Evolutionary conservation across 108 stramenopile species (phyloP).

Genomic region (Pseudonitzschia pungens): DNA sequence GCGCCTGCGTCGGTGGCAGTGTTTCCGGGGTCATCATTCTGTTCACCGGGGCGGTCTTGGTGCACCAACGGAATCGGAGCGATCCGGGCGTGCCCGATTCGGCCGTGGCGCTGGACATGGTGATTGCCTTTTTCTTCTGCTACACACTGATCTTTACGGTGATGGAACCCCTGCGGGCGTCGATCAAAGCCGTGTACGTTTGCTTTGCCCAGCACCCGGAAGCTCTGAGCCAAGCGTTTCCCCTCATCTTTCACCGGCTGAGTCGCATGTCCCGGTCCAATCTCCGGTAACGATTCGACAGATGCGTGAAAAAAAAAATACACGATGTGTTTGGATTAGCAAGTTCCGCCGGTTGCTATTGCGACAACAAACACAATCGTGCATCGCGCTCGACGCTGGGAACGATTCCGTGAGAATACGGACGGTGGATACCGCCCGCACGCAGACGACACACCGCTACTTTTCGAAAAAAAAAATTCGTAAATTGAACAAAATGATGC

Average conservation of each 20-base stretch:
- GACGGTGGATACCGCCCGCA: no score
- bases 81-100: slow-evolving; percentile 37
- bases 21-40: slow-evolving; percentile 65
- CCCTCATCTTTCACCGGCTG: slow-evolving; percentile 79
- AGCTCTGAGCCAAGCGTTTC: slow-evolving; percentile 77
- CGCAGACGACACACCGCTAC: no score
- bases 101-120: slow-evolving; percentile 58
- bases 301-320: no score
- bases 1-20: slow-evolving; percentile 59
- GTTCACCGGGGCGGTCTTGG: slow-evolving; percentile 56
- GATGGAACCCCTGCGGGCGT: slow-evolving; percentile 82
- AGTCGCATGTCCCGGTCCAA: slow-evolving; percentile 72
- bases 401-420: no score
- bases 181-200: slow-evolving; percentile 82
- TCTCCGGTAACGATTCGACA: slow-evolving; percentile 17
- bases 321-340: no score
- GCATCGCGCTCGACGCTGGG: no score
- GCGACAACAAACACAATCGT: no score
- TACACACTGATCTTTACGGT: slow-evolving; percentile 82
- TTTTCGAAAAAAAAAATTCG: no score
- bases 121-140: slow-evolving; percentile 68
- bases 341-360: no score
- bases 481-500: no score
- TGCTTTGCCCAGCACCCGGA: slow-evolving; percentile 83
- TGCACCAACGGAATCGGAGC: slow-evolving; percentile 41